These are phyloP conservation scores for Elasticomyces elasticus DNA, from an alignment of 495 filamentous ascomycete species.

Conservation along the genomic window DNA sequence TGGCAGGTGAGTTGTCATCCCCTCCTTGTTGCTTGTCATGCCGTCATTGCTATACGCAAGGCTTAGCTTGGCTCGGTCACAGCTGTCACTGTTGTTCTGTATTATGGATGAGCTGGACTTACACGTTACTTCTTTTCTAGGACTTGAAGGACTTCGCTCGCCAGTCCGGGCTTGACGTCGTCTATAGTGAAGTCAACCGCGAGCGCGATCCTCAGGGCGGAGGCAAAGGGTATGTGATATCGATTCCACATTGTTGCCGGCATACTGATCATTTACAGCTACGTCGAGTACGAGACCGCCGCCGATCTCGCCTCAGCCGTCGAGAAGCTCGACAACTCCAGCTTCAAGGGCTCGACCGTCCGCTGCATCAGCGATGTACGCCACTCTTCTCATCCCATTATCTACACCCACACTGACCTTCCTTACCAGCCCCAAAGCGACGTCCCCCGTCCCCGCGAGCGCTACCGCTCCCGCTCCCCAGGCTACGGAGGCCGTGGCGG, in stretches of 20 bases:
- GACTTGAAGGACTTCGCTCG: conserved; percentile 99
- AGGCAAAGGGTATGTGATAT: conserved; percentile 71
- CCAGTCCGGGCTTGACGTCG: conserved; percentile 90
- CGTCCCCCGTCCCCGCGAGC: conserved; percentile 54
- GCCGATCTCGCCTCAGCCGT: conserved; percentile 82
- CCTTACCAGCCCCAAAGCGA: conserved; percentile 52
- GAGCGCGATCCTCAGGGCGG: conserved; percentile 55
- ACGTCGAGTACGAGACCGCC: conserved; percentile 94
- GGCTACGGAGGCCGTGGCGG: conserved; percentile 41
- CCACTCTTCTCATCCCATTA: background rate
- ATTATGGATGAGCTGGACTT: conserved; percentile 35
- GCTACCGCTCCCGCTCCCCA: conserved; percentile 67
- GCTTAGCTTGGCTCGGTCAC: too few species aligned
- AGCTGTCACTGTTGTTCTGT: too few species aligned
- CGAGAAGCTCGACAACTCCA: conserved; percentile 80
- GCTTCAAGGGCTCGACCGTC: conserved; percentile 82
- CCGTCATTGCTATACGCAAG: background rate
- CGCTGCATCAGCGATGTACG: conserved; percentile 78
- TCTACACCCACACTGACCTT: background rate
- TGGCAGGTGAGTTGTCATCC: conserved; percentile 88
- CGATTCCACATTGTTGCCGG: background rate
- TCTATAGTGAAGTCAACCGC: conserved; percentile 92
- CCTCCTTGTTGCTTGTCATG: conserved; percentile 1
- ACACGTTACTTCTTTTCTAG: conserved; percentile 51
- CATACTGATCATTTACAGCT: conserved; percentile 46